Conservation (phyloP, 306 rosid genomes). For the Styphnolobium japonicum region DNA sequence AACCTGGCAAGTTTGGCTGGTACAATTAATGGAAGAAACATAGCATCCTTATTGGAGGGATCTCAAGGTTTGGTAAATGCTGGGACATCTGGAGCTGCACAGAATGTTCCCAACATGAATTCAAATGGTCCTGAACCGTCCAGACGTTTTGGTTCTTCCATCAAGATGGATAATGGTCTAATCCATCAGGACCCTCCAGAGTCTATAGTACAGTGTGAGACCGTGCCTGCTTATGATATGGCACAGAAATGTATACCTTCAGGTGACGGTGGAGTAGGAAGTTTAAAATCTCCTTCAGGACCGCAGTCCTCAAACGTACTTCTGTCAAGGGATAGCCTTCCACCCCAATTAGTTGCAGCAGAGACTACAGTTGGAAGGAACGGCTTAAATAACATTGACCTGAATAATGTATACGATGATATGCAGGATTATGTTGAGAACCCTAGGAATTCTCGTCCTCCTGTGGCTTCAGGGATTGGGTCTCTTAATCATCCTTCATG, state of each 20-base stretch:
- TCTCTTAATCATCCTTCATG: constrained; percentile 36
- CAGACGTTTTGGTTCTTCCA: constrained; percentile 40
- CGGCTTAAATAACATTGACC: constrained; percentile 54
- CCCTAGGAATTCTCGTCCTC: constrained; percentile 34
- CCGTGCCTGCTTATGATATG: constrained; percentile 33
- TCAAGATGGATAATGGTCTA: constrained; percentile 29
- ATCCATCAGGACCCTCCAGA: constrained; percentile 27
- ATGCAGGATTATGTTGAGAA: constrained; percentile 44
- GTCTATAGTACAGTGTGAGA: constrained; percentile 27
- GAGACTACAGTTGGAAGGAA: constrained; percentile 39
- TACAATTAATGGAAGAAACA: constrained; percentile 52
- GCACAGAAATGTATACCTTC: constrained; percentile 38
- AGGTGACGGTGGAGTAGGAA: constrained; percentile 34
- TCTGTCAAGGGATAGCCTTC: constrained; percentile 33
- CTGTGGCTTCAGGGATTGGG: constrained; percentile 30
- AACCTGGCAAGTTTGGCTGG: constrained; percentile 61
- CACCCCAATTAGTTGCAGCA: constrained; percentile 33
- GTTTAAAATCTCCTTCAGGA: constrained; percentile 35
- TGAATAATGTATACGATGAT: constrained; percentile 58
- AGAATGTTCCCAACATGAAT: constrained; percentile 45
- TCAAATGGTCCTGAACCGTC: constrained; percentile 40
- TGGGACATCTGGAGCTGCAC: constrained; percentile 51
- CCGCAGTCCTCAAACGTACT: constrained; percentile 24
- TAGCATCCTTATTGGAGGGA: constrained; percentile 59
- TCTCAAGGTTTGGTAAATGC: constrained; percentile 53